Evolutionary conservation across 2,329 filamentous ascomycete genomes (phyloP).

Genomic region (Colletotrichum sp.): DNA sequence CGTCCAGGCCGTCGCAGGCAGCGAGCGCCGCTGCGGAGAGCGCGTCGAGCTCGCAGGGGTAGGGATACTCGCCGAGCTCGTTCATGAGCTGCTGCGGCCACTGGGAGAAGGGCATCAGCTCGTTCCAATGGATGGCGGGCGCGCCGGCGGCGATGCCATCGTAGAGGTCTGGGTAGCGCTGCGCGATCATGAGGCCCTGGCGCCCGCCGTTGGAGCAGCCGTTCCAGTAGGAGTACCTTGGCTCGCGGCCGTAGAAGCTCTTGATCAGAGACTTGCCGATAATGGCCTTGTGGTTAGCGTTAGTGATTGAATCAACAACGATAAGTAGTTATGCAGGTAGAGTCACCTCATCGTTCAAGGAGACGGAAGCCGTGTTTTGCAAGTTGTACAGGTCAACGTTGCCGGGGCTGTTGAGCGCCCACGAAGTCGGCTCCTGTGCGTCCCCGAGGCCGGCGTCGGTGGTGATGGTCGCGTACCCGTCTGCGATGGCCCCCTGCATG

Average conservation of each 20-base stretch:
- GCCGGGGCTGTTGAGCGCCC: slow-evolving; percentile 22
- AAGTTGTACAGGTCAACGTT: slow-evolving; percentile 25
- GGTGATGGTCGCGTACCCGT: slow-evolving; percentile 24
- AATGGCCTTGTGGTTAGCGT: slow-evolving; percentile 30
- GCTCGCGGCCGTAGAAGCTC: slow-evolving; percentile 45
- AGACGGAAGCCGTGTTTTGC: slow-evolving; percentile 36
- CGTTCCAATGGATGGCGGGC: slow-evolving; percentile 26
- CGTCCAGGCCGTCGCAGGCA: slow-evolving; percentile 27
- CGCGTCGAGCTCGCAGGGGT: slow-evolving; percentile 28
- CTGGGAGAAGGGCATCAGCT: background rate
- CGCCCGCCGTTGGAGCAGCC: slow-evolving; percentile 57
- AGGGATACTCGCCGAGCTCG: background rate
- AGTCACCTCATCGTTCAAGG: slow-evolving; percentile 46
- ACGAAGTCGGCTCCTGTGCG: background rate
- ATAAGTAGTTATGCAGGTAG: slow-evolving; percentile 37
- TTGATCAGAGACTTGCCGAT: slow-evolving; percentile 52
- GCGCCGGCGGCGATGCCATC: slow-evolving; percentile 41
- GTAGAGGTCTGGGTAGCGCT: slow-evolving; percentile 52
- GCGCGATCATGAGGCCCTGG: slow-evolving; percentile 51
- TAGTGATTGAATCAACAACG: slow-evolving; percentile 41
- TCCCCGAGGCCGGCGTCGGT: slow-evolving; percentile 23
- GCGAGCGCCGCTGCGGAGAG: slow-evolving; percentile 38
- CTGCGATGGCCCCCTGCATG: slow-evolving; percentile 24
- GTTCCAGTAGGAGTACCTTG: slow-evolving; percentile 48
- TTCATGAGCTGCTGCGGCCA: slow-evolving; percentile 5